Percentiles rank a stretch among this genome's conserved stretches.
Conservation (phyloP, 768 basidiomycete genomes). For the Phylloporus arenicola region DNA sequence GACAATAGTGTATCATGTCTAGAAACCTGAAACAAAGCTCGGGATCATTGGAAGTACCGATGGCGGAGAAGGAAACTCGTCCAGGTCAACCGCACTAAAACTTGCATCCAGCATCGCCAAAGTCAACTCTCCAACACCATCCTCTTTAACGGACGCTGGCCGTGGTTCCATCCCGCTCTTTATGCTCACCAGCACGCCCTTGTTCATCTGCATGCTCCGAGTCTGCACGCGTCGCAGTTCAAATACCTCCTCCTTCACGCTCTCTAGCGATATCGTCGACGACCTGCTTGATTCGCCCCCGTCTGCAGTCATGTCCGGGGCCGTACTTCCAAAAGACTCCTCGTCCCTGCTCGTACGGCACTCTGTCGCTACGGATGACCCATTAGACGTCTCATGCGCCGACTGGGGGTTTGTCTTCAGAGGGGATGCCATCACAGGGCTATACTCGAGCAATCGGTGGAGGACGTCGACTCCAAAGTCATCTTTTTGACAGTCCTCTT, state of each 20-base stretch:
- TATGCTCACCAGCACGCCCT: slow-evolving; percentile 35
- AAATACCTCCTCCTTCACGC: slow-evolving; percentile 32
- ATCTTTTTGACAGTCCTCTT: slow-evolving; percentile 18
- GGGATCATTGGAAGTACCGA: slow-evolving; percentile 28
- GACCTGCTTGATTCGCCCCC: slow-evolving; percentile 18
- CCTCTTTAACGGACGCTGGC: slow-evolving; percentile 8
- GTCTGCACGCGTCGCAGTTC: slow-evolving; percentile 45
- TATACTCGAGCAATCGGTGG: slow-evolving; percentile 10
- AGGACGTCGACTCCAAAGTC: slow-evolving; percentile 8
- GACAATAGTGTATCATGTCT: background rate
- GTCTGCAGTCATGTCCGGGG: slow-evolving; percentile 25
- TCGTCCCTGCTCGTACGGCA: slow-evolving; percentile 18
- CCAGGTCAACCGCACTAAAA: slow-evolving; percentile 39
- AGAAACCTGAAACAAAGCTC: slow-evolving; percentile 26
- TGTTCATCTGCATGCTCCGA: slow-evolving; percentile 47
- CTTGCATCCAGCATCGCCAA: slow-evolving; percentile 30
- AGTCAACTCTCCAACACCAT: slow-evolving; percentile 11
- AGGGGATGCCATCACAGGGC: background rate
- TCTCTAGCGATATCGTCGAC: slow-evolving; percentile 22
- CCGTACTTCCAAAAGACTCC: slow-evolving; percentile 16
- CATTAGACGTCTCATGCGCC: background rate
- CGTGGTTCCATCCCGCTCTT: background rate
- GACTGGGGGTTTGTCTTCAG: background rate
- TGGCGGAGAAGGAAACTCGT: slow-evolving; percentile 45
- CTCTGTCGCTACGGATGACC: no score